phyloP scores from a whole-genome alignment of 805 yeast genomes.

The Ogataea populi-albae region DNA sequence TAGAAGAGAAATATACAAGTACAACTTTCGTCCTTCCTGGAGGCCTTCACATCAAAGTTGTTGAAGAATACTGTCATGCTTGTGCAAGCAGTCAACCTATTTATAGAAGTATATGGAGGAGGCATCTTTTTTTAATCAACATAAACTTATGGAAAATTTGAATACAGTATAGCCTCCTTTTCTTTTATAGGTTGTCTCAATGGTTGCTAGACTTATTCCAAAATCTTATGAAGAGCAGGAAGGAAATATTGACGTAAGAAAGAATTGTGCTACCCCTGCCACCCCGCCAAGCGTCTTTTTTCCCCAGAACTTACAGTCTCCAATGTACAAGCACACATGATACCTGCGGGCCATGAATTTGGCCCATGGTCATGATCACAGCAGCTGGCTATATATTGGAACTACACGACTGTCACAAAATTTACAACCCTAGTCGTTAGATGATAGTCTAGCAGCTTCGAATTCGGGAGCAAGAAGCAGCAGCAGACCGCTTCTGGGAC shows the following conservation, averaged over 20 bases:
- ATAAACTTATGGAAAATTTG: slow-evolving; percentile 1
- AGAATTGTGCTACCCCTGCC: slow-evolving; percentile 1
- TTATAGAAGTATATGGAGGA: slow-evolving; percentile 2
- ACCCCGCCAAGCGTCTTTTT: slow-evolving; percentile 1
- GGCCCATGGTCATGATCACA: slow-evolving; percentile 5
- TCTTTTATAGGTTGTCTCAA: neutral
- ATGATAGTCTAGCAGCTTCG: neutral
- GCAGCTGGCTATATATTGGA: slow-evolving; percentile 5
- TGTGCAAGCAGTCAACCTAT: neutral
- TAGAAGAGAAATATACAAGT: neutral
- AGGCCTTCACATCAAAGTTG: neutral
- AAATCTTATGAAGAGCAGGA: slow-evolving; percentile 3
- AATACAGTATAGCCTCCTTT: slow-evolving; percentile 1
- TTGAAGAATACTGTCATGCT: neutral
- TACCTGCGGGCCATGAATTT: slow-evolving; percentile 3
- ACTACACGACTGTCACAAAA: slow-evolving; percentile 3
- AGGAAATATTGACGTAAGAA: slow-evolving; percentile 4
- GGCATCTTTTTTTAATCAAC: slow-evolving; percentile 3
- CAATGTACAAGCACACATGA: slow-evolving; percentile 1
- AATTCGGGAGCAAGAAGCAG: slow-evolving; percentile 3
- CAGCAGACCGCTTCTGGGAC: neutral
- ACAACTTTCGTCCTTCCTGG: slow-evolving; percentile 2
- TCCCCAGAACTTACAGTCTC: slow-evolving; percentile 1
- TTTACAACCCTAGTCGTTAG: slow-evolving; percentile 2
- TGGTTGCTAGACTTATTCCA: slow-evolving; percentile 4